Base-by-base conservation (phyloP, 371 early-diverging fungal genomes). In the Gilbertella persicaria region DNA sequence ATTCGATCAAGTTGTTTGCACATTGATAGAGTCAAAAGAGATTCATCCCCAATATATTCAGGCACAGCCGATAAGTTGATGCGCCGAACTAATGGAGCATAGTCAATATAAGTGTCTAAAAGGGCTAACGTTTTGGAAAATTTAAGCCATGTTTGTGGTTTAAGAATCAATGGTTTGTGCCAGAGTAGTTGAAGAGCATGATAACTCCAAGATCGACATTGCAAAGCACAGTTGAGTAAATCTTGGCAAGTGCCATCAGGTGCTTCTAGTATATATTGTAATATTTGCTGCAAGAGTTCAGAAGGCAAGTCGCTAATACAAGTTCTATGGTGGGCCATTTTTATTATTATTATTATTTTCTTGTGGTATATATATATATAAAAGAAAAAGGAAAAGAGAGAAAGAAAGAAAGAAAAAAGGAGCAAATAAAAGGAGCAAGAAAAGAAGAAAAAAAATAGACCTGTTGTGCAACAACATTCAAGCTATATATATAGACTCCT, bases 1-100 rank as follows among this genome's bases (percentile, higher is more conserved):
- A 87, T 50, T 30, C 84, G 78, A 54, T 87, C 85, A 20, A 87
- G 63, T 30, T 84, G 75, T 44, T 72, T 61, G 53, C 86, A 84
- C 6, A 49, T 50, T 14, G 64, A 62, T 9, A 86, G 69, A 8
- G 52, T 53, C 3, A 50, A 45, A 20, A 86, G 53, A 4, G 69
- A 55, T 0, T 59, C 45, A 44, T 86, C 82, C 4, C 63, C 57
- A 23, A 86, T 60, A 28, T 70, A 62, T 6, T 64, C 66, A 5
- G 78, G 46, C n/a, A 84, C 68, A 35, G 74, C 62, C 6, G 82
- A 75, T 43, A 86, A 62, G 51, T 84, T 86, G 55, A 86, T 78
- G 14, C 84, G 80, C 7, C 84, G 83, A 41, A 86, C 71, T 38
- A 79, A 75, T 5, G 66, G 49, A 5, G 76, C 59, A 47, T 86